Conservation (phyloP, 257 asterid species). For the Solanum sitiens region DNA sequence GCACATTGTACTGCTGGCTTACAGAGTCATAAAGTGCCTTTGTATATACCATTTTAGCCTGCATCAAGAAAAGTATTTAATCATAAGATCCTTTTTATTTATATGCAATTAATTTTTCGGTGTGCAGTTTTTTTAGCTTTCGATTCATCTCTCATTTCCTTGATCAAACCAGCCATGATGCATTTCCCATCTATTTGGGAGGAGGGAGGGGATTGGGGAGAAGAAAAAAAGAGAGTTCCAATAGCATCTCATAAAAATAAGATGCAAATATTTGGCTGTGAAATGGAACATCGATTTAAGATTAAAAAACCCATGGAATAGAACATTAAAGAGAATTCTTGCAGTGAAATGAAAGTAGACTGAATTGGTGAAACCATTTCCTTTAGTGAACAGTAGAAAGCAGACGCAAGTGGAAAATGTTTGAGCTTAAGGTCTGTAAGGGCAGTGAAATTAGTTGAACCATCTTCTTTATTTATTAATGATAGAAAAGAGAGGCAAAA, state of each 20-base stretch:
- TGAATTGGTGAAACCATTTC: neutral
- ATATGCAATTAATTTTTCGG: neutral
- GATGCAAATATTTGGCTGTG: neutral
- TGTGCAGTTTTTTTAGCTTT: neutral
- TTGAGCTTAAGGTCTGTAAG: neutral
- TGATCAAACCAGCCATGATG: neutral
- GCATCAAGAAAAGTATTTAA: constrained; percentile 10
- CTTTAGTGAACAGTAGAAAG: neutral
- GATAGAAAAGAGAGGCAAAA: neutral
- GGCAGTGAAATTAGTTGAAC: neutral
- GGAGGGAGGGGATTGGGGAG: neutral
- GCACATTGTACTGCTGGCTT: constrained; percentile 56
- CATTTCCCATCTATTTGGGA: neutral
- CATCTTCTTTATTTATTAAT: neutral
- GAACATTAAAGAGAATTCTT: neutral
- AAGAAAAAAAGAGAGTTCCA: neutral
- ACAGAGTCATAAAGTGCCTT: constrained; percentile 46
- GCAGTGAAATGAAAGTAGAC: neutral
- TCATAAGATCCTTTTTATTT: neutral
- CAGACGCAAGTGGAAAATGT: neutral
- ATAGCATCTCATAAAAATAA: neutral
- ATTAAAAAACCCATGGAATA: neutral
- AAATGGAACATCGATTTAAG: neutral
- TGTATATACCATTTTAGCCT: constrained; percentile 56
- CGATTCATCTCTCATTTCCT: neutral